Evolutionary conservation across 352 stramenopile species (phyloP).

Genomic region (Pythium dissotocum): DNA sequence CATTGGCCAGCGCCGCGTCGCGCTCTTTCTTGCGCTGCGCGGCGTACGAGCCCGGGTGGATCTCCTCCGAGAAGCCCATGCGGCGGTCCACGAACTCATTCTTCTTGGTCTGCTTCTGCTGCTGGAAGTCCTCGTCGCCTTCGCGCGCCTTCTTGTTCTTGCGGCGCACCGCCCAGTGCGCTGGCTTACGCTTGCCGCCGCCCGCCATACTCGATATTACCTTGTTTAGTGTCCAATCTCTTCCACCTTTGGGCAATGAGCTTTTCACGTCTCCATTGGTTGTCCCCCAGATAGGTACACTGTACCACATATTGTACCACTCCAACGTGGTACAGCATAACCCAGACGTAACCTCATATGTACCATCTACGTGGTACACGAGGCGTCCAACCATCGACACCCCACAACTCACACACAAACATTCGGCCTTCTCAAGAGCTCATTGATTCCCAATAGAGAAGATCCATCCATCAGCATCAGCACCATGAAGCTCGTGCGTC

Average conservation of each 20-base stretch:
- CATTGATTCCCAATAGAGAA: not conserved
- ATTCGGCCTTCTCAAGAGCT: not conserved
- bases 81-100: constrained; percentile 46
- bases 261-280: constrained; percentile 16
- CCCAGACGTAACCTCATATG: constrained; percentile 6
- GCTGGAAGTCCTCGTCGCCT: constrained; percentile 10
- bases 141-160: constrained; percentile 71
- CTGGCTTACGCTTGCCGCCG: constrained; percentile 69
- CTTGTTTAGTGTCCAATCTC: not conserved
- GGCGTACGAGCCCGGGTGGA: constrained; percentile 82
- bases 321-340: constrained; percentile 1
- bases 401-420: constrained; percentile 11
- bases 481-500: constrained; percentile 25
- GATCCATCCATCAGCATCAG: not conserved
- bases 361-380: constrained; percentile 18
- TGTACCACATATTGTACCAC: constrained; percentile 11
- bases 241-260: not conserved
- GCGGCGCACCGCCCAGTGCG: constrained; percentile 69
- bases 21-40: constrained; percentile 34
- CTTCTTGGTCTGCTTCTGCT: constrained; percentile 24
- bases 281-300: not conserved
- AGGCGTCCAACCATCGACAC: constrained; percentile 21
- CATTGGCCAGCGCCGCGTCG: constrained; percentile 6
- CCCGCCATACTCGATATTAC: not conserved
- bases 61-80: constrained; percentile 51